phyloP scores from a whole-genome alignment of 352 stramenopile genomes.

The Elongisporangium anandrum region DNA sequence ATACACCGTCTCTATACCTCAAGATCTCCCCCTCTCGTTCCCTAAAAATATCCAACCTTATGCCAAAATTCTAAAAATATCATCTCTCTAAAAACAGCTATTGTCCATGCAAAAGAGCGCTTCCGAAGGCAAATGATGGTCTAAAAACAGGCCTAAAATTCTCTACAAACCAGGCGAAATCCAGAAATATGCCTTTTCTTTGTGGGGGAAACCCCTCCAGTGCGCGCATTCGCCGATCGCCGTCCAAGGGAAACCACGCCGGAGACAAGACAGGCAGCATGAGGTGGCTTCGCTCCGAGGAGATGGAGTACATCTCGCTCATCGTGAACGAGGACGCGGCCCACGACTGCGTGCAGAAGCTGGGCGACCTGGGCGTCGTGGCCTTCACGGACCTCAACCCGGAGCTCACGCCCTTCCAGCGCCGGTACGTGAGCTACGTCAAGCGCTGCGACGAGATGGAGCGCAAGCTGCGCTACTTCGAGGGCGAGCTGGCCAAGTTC shows the following conservation, averaged over 20 bases:
- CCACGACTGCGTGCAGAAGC: constrained; percentile 95
- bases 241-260: background rate
- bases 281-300: constrained; percentile 97
- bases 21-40: background rate
- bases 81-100: background rate
- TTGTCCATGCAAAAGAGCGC: background rate
- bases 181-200: background rate
- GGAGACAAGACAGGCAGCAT: constrained; percentile 17
- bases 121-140: background rate
- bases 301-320: constrained; percentile 99
- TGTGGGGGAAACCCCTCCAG: background rate
- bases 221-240: background rate
- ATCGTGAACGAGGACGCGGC: constrained; percentile 98
- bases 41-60: background rate
- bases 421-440: constrained; percentile 97
- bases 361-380: constrained; percentile 95
- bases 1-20: background rate
- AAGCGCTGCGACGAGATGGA: constrained; percentile 99
- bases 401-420: constrained; percentile 98
- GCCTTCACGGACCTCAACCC: constrained; percentile 99
- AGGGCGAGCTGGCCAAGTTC: constrained; percentile 93
- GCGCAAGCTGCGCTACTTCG: constrained; percentile 97
- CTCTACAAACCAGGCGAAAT: background rate
- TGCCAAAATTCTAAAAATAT: background rate
- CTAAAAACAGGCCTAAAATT: background rate